These are phyloP conservation scores for Mrakia hoshinonis DNA, from an alignment of 768 basidiomycete species.

Conservation along the genomic window DNA sequence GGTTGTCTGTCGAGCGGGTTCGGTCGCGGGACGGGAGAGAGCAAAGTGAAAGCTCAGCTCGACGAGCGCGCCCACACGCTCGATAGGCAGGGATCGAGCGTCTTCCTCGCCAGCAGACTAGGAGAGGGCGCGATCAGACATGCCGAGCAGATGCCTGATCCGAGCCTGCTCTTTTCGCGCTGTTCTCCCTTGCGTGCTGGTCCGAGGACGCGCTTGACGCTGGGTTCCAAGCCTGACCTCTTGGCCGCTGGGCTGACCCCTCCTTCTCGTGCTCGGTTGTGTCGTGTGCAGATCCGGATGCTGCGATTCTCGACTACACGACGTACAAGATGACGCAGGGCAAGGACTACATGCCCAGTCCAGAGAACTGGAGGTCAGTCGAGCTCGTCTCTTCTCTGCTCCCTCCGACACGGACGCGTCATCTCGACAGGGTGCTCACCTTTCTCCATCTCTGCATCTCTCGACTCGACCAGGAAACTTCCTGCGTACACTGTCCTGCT, in stretches of 20 bases:
- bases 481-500: slow-evolving; percentile 47
- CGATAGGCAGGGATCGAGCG: not conserved
- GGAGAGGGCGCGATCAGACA: too few relatives aligned
- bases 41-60: not conserved
- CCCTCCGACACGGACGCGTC: not conserved
- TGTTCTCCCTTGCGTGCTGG: too few relatives aligned
- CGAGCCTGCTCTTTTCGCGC: too few relatives aligned
- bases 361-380: slow-evolving; percentile 28
- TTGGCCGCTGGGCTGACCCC: too few relatives aligned
- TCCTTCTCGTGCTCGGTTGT: not conserved
- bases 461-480: not conserved
- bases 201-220: too few relatives aligned
- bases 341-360: slow-evolving; percentile 8
- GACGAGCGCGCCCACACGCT: not conserved
- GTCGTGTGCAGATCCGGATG: slow-evolving; percentile 15
- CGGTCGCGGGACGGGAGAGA: not conserved
- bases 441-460: not conserved
- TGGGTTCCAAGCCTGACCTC: too few relatives aligned
- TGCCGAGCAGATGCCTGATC: too few relatives aligned
- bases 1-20: not conserved
- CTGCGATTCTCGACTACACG: slow-evolving; percentile 17
- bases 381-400: not conserved
- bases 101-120: too few relatives aligned
- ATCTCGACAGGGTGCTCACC: not conserved
- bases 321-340: slow-evolving; percentile 16